Conservation (phyloP, 257 asterid genomes). For the Thymus quinquecostatus region DNA sequence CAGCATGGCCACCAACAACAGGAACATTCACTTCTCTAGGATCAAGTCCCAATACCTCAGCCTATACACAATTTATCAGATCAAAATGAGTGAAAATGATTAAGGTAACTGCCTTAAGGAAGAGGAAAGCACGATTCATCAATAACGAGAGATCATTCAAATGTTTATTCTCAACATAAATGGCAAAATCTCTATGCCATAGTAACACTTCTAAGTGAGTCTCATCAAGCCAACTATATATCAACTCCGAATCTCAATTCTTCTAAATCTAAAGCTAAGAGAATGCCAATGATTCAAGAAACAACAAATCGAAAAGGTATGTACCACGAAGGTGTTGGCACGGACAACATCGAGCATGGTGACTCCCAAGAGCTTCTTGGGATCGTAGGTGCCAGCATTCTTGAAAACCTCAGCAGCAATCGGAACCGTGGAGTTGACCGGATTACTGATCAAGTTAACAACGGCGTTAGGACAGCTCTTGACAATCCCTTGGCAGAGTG, state of each 20-base stretch:
- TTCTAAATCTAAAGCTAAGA: background rate
- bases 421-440: constrained; percentile 89
- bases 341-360: constrained; percentile 93
- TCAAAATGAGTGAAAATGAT: background rate
- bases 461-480: constrained; percentile 80
- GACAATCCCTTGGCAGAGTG: constrained; percentile 78
- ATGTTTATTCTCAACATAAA: background rate
- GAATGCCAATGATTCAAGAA: background rate
- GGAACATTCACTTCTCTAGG: constrained; percentile 88
- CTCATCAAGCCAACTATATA: background rate
- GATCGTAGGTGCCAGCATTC: constrained; percentile 86
- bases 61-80: constrained; percentile 42
- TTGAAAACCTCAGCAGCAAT: constrained; percentile 96
- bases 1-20: constrained; percentile 96
- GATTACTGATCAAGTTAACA: constrained; percentile 86
- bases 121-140: background rate
- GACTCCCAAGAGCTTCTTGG: constrained; percentile 85
- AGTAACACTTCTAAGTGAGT: background rate
- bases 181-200: background rate
- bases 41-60: constrained; percentile 92
- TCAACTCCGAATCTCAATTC: background rate
- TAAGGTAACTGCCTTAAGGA: background rate
- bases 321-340: constrained; percentile 89
- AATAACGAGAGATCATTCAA: background rate
- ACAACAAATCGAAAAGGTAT: constrained; percentile 2